These are phyloP conservation scores for Cryptococcus deneoformans DNA, from an alignment of 1,284 basidiomycete genomes.

Conservation along the genomic window DNA sequence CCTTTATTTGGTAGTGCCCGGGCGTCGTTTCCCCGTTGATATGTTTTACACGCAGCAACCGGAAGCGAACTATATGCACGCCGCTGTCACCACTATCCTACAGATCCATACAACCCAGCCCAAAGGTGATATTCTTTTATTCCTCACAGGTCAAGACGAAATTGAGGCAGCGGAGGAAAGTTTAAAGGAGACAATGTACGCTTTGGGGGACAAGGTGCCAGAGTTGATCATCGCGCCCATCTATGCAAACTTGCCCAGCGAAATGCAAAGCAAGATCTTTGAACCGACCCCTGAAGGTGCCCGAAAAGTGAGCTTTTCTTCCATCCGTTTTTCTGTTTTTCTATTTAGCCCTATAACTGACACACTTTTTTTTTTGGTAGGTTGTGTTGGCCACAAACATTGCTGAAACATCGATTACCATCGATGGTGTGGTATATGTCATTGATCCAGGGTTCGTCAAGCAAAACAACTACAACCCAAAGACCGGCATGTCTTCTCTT, in stretches of 20 bases:
- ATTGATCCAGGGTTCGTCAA: slow-evolving; percentile 98
- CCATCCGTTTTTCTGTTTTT: slow-evolving; percentile 80
- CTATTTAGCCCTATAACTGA: slow-evolving; percentile 5
- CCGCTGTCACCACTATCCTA: slow-evolving; percentile 97
- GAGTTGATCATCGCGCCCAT: slow-evolving; percentile 97
- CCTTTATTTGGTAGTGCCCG: slow-evolving; percentile 62
- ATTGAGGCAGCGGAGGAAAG: slow-evolving; percentile 98
- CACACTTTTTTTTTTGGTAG: slow-evolving; percentile 5
- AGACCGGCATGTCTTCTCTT: slow-evolving; percentile 96
- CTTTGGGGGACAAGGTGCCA: slow-evolving; percentile 91
- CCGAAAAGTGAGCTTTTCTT: slow-evolving; percentile 7
- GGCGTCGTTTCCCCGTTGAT: slow-evolving; percentile 93
- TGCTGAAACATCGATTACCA: slow-evolving; percentile 96
- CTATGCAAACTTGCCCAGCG: slow-evolving; percentile 95
- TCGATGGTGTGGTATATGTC: slow-evolving; percentile 96
- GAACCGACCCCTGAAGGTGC: slow-evolving; percentile 67
- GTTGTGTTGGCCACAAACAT: slow-evolving; percentile 99
- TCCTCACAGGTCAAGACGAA: slow-evolving; percentile 98
- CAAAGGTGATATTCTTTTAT: slow-evolving; percentile 96
- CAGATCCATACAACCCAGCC: slow-evolving; percentile 99
- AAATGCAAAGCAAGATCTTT: slow-evolving; percentile 99
- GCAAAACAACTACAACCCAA: slow-evolving; percentile 95
- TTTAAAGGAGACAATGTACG: slow-evolving; percentile 88
- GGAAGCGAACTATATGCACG: slow-evolving; percentile 97
- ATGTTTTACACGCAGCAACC: slow-evolving; percentile 98